phyloP scores from a whole-genome alignment of 2,329 filamentous ascomycete species.

The Fusarium pininemorale region DNA sequence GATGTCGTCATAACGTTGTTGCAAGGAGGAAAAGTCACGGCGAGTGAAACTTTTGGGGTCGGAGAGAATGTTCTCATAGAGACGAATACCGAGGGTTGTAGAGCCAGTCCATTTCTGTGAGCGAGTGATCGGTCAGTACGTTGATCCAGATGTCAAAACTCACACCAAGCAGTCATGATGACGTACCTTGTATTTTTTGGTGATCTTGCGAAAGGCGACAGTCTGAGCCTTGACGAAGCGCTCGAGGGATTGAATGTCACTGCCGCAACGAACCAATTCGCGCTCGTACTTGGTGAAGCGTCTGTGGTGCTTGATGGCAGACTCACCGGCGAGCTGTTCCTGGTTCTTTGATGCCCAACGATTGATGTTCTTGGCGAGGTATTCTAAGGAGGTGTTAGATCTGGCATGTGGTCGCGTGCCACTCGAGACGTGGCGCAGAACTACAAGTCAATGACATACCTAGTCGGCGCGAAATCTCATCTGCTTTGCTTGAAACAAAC shows the following conservation, averaged over 20 bases:
- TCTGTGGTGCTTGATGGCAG: conserved; percentile 59
- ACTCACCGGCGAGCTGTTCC: conserved; percentile 39
- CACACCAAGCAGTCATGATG: background rate
- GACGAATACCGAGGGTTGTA: conserved; percentile 68
- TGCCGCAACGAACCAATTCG: conserved; percentile 66
- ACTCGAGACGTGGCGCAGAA: conserved; percentile 7
- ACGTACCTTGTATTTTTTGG: conserved; percentile 78
- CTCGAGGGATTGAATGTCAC: conserved; percentile 75
- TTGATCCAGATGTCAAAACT: background rate
- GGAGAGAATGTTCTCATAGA: conserved; percentile 72
- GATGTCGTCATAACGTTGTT: conserved; percentile 61
- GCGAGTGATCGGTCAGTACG: background rate
- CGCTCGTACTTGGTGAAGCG: conserved; percentile 64
- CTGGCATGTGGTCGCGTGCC: conserved; percentile 27
- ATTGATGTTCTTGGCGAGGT: conserved; percentile 59
- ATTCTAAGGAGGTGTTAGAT: conserved; percentile 51
- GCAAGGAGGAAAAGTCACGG: conserved; percentile 67
- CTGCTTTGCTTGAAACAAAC: conserved; percentile 82
- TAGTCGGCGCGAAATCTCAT: conserved; percentile 77
- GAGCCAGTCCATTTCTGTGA: conserved; percentile 83
- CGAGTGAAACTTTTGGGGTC: conserved; percentile 77
- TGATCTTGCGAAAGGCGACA: conserved; percentile 80
- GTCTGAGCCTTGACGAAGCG: conserved; percentile 79
- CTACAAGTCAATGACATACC: conserved; percentile 55
- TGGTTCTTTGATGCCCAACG: conserved; percentile 54